Evolutionary conservation across 768 basidiomycete species (phyloP), one percentile per base, ranked within the genome.

Genomic region (Boletellus ananas): DNA sequence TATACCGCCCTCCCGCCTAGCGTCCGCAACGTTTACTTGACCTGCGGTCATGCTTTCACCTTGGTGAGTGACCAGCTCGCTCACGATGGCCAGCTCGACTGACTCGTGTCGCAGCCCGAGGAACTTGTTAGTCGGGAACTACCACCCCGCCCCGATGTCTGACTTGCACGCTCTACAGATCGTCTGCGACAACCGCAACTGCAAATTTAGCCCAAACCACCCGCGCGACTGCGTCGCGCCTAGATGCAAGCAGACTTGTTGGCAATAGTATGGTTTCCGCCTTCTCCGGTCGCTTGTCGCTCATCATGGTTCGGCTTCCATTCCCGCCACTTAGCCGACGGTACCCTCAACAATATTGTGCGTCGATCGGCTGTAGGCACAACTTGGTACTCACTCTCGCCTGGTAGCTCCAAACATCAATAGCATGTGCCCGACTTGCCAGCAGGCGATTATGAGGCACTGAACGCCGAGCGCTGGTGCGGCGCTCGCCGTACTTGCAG

Each of bases 191-290:
- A 70, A 62, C 48, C 52, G 55, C 29, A 68, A 66, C 39, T 84
- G 83, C 66, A 79, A 69, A 49, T 81, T 83, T 58, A 83, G 81
- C 44, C 73, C 79, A 0, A 69, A 64, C 46, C 82, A 83, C 53
- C 77, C 78, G 0, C 49, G 50, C 1, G 63, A 58, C 33, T 81
- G 80, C 46, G 60, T 50, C 1, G 71, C 63, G 7, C 77, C 76
- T 0, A 27, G 27, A 2, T 84, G 81, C 68, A 73, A 49, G n/a
- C 59, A 62, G 45, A 69, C 64, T 3, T 79, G 77, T 47, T 73
- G 69, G 60, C 79, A 80, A 59, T 79, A 77, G 79, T 81, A 60
- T 52, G 59, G 2, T 13, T 29, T 13, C 43, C 40, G 34, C 21
- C 18, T 16, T n/a, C 40, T 44, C 39, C 55, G 42, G 9, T 47